Base-by-base conservation (phyloP, 2,329 filamentous ascomycete species). In the Chalaropsis ovoidea region DNA sequence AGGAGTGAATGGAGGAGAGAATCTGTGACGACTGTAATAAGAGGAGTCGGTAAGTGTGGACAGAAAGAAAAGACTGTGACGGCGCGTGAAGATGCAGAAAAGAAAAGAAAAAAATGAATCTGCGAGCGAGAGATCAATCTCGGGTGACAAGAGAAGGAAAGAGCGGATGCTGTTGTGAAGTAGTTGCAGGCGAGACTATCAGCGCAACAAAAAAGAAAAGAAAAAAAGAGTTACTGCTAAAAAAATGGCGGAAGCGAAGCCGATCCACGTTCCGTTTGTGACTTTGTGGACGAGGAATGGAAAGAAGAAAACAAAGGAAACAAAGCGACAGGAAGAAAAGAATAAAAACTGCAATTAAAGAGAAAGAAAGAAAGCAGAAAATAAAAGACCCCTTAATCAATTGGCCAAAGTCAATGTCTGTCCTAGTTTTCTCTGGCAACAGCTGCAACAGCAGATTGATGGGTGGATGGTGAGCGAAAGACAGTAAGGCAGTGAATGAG, bases 261-360 rank as follows among this genome's bases (percentile, higher is more conserved):
- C 56, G 64, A 61, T 65, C 58, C 64, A 42, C 19, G 56, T 62
- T 52, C 54, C 54, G 64, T 52, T 61, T n/a, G 47, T 62, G 24
- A 39, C 63, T 56, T 54, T 52, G 62, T 56, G 27, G 31, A 54
- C 22, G 31, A 56, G 49, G 49, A 64, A 61, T 62, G 19, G 56
- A 52, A 68, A 68, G 65, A 62, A 62, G 64, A 19, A 66, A 68
- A 67, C 64, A 67, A 68, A 68, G 63, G 63, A 64, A 64, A 24
- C 24, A 67, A 68, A 65, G 62, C 61, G 61, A 65, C 64, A 65
- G 68, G 65, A 68, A 67, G 67, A 65, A 64, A 64, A 67, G 42
- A 61, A 63, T 61, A 66, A 67, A 66, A 35, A 22, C 22, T 52
- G 42, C 24, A 47, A 60, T 39, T 5, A 39, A 39, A 39, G 35